Evolutionary conservation across 208 protist genomes (phyloP), one percentile per base, ranked within the genome.

Genomic region (Ichthyophonus hoferi): DNA sequence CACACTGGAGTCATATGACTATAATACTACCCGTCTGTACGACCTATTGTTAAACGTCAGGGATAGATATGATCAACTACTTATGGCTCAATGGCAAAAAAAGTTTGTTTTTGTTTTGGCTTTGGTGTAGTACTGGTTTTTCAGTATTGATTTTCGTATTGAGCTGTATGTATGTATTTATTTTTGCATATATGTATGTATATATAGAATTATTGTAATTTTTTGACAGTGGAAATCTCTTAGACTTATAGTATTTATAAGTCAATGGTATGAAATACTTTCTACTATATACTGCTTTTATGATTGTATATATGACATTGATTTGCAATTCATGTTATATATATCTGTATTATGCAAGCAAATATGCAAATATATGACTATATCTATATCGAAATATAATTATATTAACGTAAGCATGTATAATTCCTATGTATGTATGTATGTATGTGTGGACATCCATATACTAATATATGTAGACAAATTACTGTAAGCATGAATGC

Each of bases 51-150:
- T 85, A 17, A 85, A 38, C 42, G 81, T 85, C 12, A 17, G 81
- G 38, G 81, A 85, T 35, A 39, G 81, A 39, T 85, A 85, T 35
- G 81, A 85, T 34, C 81, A 85, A 38, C 81, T 85, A 34, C 39
- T 85, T 17, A 85, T 85, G 81, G 40, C 14, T 24, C 50, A 67
- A 24, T 67, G 50, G 50, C 50, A 82, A 31, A 31, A n/a, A 31
- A 82, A 17, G 78, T 82, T 7, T 31, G 78, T 82, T 67, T 31
- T n/a, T 67, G 31, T 67, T 31, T n/a, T 67, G 50, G 50, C 50
- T n/a, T n/a, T 67, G 14, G 50, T 31, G 31, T n/a, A n/a, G n/a
- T n/a, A n/a, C n/a, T n/a, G n/a, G n/a, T n/a, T n/a, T n/a, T n/a
- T n/a, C n/a, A n/a, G n/a, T n/a, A n/a, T n/a, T n/a, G n/a, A n/a